Conservation (phyloP, 2,329 filamentous ascomycete species). For the Microsporum ferrugineum region DNA sequence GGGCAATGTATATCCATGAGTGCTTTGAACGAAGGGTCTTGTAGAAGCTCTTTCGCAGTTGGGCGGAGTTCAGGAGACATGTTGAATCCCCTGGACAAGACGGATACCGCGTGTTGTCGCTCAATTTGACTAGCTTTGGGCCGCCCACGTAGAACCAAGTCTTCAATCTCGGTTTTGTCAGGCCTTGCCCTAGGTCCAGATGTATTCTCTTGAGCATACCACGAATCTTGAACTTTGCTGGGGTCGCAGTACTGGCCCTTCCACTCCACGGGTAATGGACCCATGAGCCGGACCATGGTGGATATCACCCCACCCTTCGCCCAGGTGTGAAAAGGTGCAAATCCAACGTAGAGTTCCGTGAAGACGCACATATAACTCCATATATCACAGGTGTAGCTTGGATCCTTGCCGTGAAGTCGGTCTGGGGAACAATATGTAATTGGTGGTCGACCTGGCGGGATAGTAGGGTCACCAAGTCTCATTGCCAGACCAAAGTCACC, state of each 20-base stretch:
- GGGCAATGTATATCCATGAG: conserved; percentile 20
- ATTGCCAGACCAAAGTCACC: conserved; percentile 12
- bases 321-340: background rate
- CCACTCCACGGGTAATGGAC: too few relatives aligned
- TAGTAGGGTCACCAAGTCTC: background rate
- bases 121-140: conserved; percentile 13
- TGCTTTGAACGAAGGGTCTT: conserved; percentile 21
- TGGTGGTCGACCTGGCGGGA: conserved; percentile 4
- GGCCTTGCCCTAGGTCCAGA: too few relatives aligned
- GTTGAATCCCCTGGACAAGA: too few relatives aligned
- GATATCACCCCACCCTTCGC: too few relatives aligned
- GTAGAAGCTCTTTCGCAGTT: conserved; percentile 20
- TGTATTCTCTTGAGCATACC: too few relatives aligned
- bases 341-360: conserved; percentile 7
- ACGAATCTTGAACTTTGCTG: too few relatives aligned
- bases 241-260: too few relatives aligned
- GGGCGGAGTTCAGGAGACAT: conserved; percentile 13
- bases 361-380: conserved; percentile 15
- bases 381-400: conserved; percentile 14
- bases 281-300: too few relatives aligned
- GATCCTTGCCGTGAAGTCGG: conserved; percentile 6
- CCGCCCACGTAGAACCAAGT: too few relatives aligned
- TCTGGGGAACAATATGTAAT: conserved; percentile 12
- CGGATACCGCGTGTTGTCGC: conserved; percentile 15
- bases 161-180: too few relatives aligned